Base-by-base conservation (phyloP, 768 basidiomycete genomes). In the Glaciozyma martinii region DNA sequence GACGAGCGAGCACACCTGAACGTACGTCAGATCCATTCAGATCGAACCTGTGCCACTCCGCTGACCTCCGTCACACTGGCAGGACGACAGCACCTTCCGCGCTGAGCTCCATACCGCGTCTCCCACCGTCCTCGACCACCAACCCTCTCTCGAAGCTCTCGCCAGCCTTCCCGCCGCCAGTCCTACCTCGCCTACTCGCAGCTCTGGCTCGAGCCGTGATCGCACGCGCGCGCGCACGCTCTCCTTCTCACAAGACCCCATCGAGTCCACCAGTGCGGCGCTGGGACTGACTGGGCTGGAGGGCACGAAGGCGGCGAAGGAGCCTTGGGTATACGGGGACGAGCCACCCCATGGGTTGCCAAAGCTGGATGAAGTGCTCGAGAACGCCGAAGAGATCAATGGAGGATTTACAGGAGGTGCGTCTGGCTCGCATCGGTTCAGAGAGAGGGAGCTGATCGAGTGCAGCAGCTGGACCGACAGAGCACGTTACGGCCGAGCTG, bases 401-500 rank as follows among this genome's bases (percentile, higher is more conserved):
- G 66, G 65, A 40, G 69, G 63, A 0, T 67, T 62, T 44, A 58
- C 58, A 3, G 69, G 44, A 40, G 62, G 68, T 66, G 21, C 50
- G 68, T 65, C 29, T 3, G 1, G 1, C 19, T 13, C 12, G 2
- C 13, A n/a, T n/a, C n/a, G 40, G 16, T 23, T 25, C 12, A 2
- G 37, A n/a, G n/a, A n/a, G n/a, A 27, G 37, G 8, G 23, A 21
- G 27, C 43, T 63, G 40, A 63, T 56, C 18, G 19, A 9, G 3
- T 40, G 1, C 9, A 8, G 42, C 44, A 66, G 63, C 66, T 16
- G 63, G 63, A 46, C 62, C 64, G 10, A 32, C 73, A 40, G 73
- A 71, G 25, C 65, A 60, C 40, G 62, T 75, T 33, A 74, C 74
- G 2, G 62, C 72, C 12, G 76, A 79, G 16, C 77, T 80, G 3